Evolutionary conservation across 2,329 filamentous ascomycete genomes (phyloP).

Genomic region (Cylindrodendrum hubeiense): DNA sequence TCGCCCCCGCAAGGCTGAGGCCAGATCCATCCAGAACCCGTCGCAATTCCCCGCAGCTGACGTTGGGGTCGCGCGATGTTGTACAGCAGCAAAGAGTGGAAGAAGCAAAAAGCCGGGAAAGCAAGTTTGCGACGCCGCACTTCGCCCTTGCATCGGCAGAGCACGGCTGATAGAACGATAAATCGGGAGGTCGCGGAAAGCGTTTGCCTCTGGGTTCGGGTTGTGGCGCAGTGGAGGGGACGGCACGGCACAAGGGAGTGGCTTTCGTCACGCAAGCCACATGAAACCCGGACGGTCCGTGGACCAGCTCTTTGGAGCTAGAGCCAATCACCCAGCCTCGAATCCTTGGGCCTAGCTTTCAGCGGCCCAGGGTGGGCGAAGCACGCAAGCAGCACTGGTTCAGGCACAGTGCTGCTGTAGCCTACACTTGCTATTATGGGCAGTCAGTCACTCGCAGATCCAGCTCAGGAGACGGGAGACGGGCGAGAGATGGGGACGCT

Average conservation of each 20-base stretch:
- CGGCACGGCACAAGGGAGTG: constrained; percentile 6
- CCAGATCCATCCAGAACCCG: not conserved
- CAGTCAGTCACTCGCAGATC: not conserved
- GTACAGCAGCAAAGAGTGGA: not conserved
- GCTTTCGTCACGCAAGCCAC: constrained; percentile 23
- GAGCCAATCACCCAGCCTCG: constrained; percentile 1
- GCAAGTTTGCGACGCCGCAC: not conserved
- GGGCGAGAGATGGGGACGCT: not conserved
- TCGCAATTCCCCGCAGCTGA: not conserved
- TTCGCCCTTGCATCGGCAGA: constrained; percentile 24
- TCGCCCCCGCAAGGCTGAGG: constrained; percentile 3
- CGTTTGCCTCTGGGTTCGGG: not conserved
- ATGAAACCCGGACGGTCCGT: constrained; percentile 14
- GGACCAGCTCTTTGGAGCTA: not conserved
- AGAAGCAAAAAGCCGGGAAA: not conserved
- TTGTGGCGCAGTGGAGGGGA: constrained; percentile 8
- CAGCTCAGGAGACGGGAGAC: not conserved
- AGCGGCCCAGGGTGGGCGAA: constrained; percentile 11
- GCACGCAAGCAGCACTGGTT: constrained; percentile 5
- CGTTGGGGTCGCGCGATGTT: not conserved
- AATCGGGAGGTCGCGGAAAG: constrained; percentile 5
- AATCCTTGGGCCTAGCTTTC: not conserved
- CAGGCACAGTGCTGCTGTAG: not conserved
- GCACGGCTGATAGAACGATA: not conserved
- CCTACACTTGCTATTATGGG: not conserved